Evolutionary conservation across 805 yeast genomes (phyloP), one percentile per base, ranked within the genome.

Genomic region (Candida pseudoglaebosa): DNA sequence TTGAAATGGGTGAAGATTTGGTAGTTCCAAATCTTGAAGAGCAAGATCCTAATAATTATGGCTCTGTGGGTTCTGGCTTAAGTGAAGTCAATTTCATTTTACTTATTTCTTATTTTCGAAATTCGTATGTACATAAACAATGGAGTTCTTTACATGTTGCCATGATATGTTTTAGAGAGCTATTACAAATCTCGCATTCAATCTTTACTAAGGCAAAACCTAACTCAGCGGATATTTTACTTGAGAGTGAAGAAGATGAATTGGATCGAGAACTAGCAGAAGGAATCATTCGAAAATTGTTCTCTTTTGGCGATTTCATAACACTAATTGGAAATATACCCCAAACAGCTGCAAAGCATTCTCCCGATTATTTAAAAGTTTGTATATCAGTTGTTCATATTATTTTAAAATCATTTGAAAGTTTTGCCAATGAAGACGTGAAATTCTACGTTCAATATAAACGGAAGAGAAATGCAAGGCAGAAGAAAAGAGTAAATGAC

Each of bases 61-160:
- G 71, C 1, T 64, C 75, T 3, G 65, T 79, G 10, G 77, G 77
- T 4, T 70, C 73, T 8, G 80, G 78, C 0, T 59, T 89, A 21
- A 73, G 80, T 37, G 84, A 81, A 38, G 76, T 77, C 16, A 71
- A 79, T 33, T 76, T 84, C 40, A 67, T 77, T 21, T 62, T 82
- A 18, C 64, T 83, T 29, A 62, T 71, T 32, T 60, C 67, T 13
- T 59, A 68, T 39, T 62, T 77, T 55, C 60, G 77, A 36, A 65
- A 64, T 10, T 62, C 77, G 8, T 59, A 46, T 30, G 69, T 64
- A 9, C 46, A 54, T 12, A 72, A 67, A 36, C 70, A 75, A 40
- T 79, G 79, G 70, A 75, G 77, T 37, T 68, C 85, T 2, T 73
- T 81, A 3, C 88, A 84, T 46, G 86, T 89, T 1, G 75, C 81